phyloP scores from a whole-genome alignment of 1,284 basidiomycete species.

The Ceratobasidium sp. region DNA sequence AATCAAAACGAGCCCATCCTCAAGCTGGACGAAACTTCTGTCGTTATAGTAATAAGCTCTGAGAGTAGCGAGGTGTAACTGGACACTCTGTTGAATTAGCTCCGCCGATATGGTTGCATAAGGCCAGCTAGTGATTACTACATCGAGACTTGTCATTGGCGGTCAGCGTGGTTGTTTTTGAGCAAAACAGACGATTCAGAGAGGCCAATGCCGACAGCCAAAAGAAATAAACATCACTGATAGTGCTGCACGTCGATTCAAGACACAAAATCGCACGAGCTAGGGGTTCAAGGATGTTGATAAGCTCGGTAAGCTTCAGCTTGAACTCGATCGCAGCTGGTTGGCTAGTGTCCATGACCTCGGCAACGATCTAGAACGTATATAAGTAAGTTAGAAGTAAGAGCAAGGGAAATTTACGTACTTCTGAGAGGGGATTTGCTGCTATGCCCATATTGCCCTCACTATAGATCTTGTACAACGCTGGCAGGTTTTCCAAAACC shows the following conservation, averaged over 20 bases:
- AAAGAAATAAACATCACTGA: constrained; percentile 38
- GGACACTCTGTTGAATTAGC: no score
- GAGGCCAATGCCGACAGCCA: constrained; percentile 34
- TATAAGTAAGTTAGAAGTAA: not conserved
- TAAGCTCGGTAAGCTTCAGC: not conserved
- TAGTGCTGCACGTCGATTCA: constrained; percentile 29
- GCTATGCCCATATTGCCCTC: not conserved
- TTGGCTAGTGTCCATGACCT: not conserved
- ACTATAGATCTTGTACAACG: constrained; percentile 3
- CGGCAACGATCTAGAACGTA: constrained; percentile 13
- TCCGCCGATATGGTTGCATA: no score
- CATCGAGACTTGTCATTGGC: no score
- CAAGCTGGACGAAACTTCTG: not conserved
- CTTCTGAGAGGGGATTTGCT: not conserved
- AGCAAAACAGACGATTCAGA: not conserved
- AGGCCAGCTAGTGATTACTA: no score
- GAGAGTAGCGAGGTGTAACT: constrained; percentile 24
- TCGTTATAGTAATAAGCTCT: constrained; percentile 14
- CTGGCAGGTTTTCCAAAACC: constrained; percentile 16
- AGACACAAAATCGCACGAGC: constrained; percentile 35
- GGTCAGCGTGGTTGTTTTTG: no score
- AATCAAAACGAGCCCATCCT: no score
- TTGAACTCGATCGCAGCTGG: constrained; percentile 1
- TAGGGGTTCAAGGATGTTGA: constrained; percentile 27
- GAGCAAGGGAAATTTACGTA: not conserved